Evolutionary conservation across 2,329 filamentous ascomycete genomes (phyloP).

Genomic region (Plenodomus biglobosus): DNA sequence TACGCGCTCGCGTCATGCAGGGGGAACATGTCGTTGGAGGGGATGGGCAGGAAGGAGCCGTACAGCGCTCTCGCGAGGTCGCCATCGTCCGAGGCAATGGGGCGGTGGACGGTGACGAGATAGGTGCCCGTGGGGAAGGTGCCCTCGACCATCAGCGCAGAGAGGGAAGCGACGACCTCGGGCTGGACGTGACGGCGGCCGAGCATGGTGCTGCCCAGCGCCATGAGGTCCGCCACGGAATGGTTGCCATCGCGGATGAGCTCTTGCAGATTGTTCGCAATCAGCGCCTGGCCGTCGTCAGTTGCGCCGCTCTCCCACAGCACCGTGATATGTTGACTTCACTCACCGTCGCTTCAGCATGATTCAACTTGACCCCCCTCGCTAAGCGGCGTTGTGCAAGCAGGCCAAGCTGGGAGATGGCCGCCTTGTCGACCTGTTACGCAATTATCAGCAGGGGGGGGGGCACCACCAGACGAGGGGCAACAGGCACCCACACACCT

Average conservation of each 20-base stretch:
- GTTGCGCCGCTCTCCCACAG: too few species aligned
- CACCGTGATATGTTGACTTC: background rate
- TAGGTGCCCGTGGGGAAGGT: conserved; percentile 91
- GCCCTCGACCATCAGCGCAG: conserved; percentile 89
- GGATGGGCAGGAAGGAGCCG: conserved; percentile 85
- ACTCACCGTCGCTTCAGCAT: conserved; percentile 78
- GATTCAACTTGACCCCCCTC: conserved; percentile 84
- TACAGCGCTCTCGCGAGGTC: conserved; percentile 86
- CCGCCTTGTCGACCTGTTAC: conserved; percentile 87
- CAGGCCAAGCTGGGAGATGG: conserved; percentile 83
- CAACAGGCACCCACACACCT: conserved; percentile 23
- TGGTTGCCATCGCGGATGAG: conserved; percentile 96
- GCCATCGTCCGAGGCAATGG: conserved; percentile 82
- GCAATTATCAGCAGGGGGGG: conserved; percentile 28
- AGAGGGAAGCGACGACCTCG: conserved; percentile 74
- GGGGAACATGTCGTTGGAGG: conserved; percentile 68
- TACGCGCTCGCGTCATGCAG: conserved; percentile 66
- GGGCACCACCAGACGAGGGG: background rate
- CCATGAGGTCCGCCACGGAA: conserved; percentile 90
- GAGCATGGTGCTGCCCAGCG: conserved; percentile 85
- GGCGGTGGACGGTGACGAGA: conserved; percentile 90
- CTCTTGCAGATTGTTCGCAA: conserved; percentile 89
- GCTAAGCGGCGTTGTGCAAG: conserved; percentile 87
- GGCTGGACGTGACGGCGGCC: conserved; percentile 89
- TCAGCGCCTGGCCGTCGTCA: conserved; percentile 62